A percentile compares a stretch with the other conserved stretches of the same genome.
phyloP scores from a whole-genome alignment of 1,139 yeast species.

The Kodamaea sp. region DNA sequence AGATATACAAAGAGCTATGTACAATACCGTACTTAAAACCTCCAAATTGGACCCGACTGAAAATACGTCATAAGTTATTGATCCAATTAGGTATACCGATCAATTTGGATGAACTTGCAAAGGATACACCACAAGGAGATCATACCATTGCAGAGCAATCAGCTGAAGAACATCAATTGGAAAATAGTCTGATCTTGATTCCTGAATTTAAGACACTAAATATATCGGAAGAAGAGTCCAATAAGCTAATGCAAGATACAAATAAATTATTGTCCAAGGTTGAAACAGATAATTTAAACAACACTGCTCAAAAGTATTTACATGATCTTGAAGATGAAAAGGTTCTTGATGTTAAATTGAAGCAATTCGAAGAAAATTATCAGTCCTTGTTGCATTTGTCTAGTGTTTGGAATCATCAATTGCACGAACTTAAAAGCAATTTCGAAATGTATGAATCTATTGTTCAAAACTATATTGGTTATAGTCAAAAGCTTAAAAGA shows the following conservation, averaged over 20 bases:
- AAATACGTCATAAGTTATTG: constrained; percentile 53
- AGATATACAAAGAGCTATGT: constrained; percentile 34
- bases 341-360: constrained; percentile 26
- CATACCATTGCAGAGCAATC: not conserved
- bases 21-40: constrained; percentile 44
- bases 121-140: constrained; percentile 2
- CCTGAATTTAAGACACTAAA: constrained; percentile 26
- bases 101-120: constrained; percentile 47
- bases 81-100: constrained; percentile 58
- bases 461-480: constrained; percentile 67
- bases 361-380: constrained; percentile 27
- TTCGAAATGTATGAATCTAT: constrained; percentile 66
- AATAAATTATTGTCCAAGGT: constrained; percentile 26
- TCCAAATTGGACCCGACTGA: constrained; percentile 56
- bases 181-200: constrained; percentile 6
- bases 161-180: not conserved
- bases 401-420: constrained; percentile 49
- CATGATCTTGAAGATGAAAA: constrained; percentile 18
- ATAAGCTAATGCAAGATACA: constrained; percentile 21
- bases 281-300: constrained; percentile 36
- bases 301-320: constrained; percentile 30
- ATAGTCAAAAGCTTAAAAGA: constrained; percentile 56
- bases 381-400: constrained; percentile 32
- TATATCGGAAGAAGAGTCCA: constrained; percentile 19
- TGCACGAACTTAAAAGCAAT: constrained; percentile 43